Base-by-base conservation (phyloP, 23 red algal species). In the Agarophyton chilense region DNA sequence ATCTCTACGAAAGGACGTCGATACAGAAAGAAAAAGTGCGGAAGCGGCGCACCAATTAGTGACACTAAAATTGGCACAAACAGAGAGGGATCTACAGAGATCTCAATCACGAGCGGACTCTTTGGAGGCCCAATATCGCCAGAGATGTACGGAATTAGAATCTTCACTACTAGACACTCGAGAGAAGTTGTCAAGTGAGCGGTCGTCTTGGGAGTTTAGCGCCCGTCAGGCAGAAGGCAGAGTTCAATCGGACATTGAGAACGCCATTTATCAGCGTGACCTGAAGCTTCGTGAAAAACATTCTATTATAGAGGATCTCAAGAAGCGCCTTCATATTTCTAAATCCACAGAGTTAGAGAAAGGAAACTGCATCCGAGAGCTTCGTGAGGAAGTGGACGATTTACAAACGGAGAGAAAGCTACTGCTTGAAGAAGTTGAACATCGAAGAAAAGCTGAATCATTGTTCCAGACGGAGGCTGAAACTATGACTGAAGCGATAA, bases 401-500 rank as follows among this genome's bases (percentile, higher is more conserved):
- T 50, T 80, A 18, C 77, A 61, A 13, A 50, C 24, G 4, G 77
- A 80, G 46, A 40, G 50, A 56, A 61, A 80, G 77, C 77, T 80
- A 11, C 54, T 80, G 39, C 35, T 58, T 31, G 50, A 55, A 61
- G 77, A 80, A 60, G 24, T 80, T 32, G 54, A 60, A 33, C 77
- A 80, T 17, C 50, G 77, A 11, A 43, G 21, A 56, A 61, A 40
- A 35, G 77, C 77, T 25, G 77, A 55, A 61, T 21, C 13, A 10
- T 18, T 80, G 77, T 80, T 58, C 44, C 51, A 80, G 49, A 61
- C 56, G 36, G 77, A 80, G 49, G 77, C 77, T 3, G 77, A 80
- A 21, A 80, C 19, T 21, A 80, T 80, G 77, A 80, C 51, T 6
- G 19, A n/a, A 58, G 77, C 46, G 12, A 80, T 80, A 24, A 80